Evolutionary conservation across 805 yeast species (phyloP).

Genomic region (Yarrowia porcina): DNA sequence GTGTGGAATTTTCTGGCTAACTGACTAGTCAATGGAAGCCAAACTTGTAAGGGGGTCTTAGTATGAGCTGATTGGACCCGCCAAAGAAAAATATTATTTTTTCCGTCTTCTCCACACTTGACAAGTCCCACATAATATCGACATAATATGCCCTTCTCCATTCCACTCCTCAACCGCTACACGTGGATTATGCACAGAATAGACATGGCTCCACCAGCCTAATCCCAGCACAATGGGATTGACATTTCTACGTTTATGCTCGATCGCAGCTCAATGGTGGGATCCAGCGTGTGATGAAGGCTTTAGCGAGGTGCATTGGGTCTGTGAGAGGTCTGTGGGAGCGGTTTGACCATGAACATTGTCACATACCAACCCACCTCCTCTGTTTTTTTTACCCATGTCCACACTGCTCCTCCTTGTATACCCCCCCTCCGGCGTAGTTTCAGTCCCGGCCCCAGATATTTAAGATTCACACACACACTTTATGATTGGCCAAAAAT

Average conservation of each 20-base stretch:
- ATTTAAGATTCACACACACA: not conserved
- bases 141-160: not conserved
- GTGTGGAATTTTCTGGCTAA: not conserved
- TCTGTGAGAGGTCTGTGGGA: too few relatives aligned
- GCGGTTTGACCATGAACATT: too few relatives aligned
- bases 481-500: slow-evolving; percentile 16
- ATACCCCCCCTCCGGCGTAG: not conserved
- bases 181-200: slow-evolving; percentile 24
- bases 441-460: not conserved
- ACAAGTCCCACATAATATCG: not conserved
- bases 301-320: not conserved
- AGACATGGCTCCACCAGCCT: slow-evolving; percentile 20
- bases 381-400: not conserved
- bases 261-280: not conserved
- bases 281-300: not conserved
- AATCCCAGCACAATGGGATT: slow-evolving; percentile 14
- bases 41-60: too few relatives aligned
- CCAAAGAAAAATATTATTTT: not conserved
- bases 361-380: not conserved
- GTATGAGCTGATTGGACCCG: too few relatives aligned
- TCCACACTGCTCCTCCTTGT: not conserved
- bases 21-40: too few relatives aligned
- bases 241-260: slow-evolving; percentile 8
- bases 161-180: not conserved
- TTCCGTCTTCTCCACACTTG: not conserved